phyloP scores from a whole-genome alignment of 2,329 filamentous ascomycete species.

The Mollisia scopiformis region DNA sequence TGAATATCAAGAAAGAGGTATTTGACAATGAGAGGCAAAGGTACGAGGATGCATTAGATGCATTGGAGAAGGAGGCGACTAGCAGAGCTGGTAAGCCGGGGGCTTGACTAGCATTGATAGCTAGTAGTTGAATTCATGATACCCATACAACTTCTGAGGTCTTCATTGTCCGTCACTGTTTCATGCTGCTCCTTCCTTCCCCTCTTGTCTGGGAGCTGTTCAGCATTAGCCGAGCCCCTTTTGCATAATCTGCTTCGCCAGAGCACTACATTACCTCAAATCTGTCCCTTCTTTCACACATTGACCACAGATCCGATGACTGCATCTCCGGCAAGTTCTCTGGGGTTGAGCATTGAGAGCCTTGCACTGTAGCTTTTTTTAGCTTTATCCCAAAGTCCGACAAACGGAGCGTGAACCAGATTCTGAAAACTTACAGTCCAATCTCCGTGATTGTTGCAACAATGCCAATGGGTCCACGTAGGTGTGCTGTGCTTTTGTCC shows the following conservation, averaged over 20 bases:
- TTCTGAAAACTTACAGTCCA: not conserved
- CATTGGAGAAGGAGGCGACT: conserved; percentile 27
- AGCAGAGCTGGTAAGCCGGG: not conserved
- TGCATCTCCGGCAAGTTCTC: not conserved
- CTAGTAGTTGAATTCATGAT: not conserved
- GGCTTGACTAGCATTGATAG: not conserved
- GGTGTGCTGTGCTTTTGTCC: not conserved
- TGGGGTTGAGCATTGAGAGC: not conserved
- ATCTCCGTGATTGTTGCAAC: not conserved
- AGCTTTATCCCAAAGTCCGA: not conserved
- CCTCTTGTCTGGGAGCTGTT: not conserved
- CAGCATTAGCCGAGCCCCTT: not conserved
- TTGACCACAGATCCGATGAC: not conserved
- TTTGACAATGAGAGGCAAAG: conserved; percentile 43
- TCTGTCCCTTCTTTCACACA: not conserved
- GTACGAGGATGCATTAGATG: conserved; percentile 55
- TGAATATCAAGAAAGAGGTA: conserved; percentile 43
- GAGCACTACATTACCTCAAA: not conserved
- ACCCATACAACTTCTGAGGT: not conserved
- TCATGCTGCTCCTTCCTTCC: not conserved
- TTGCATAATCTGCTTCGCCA: not conserved
- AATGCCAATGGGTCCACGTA: not conserved
- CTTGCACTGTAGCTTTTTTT: not conserved
- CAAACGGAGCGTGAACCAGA: not conserved
- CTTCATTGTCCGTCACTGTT: not conserved